phyloP scores from a whole-genome alignment of 768 basidiomycete genomes.

The Suillus luteus region DNA sequence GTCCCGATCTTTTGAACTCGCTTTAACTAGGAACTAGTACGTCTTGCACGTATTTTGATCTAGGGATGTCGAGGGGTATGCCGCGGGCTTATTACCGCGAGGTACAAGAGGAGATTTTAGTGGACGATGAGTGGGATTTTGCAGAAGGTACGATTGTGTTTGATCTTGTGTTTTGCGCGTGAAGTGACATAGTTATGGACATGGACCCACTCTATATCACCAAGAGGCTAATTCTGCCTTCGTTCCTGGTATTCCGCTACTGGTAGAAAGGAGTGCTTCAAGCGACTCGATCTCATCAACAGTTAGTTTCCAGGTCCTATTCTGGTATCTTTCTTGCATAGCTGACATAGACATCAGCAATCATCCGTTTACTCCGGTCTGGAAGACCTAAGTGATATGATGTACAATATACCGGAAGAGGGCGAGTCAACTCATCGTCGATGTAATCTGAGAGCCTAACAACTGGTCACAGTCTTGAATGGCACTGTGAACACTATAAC shows the following conservation, averaged over 20 bases:
- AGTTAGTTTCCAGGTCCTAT: slow-evolving; percentile 6
- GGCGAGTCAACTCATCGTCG: slow-evolving; percentile 3
- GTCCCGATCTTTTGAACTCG: background rate
- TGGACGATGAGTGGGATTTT: background rate
- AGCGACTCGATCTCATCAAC: slow-evolving; percentile 12
- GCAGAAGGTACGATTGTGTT: background rate
- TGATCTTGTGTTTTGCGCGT: background rate
- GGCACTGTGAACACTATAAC: background rate
- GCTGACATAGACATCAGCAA: slow-evolving; percentile 8
- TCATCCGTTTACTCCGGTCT: slow-evolving; percentile 17
- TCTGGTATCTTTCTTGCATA: background rate
- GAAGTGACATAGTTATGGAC: background rate
- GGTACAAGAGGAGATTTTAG: background rate
- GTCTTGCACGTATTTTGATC: background rate
- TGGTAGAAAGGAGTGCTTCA: slow-evolving; percentile 9
- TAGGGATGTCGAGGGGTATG: background rate
- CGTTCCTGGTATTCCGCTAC: background rate
- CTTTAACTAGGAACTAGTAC: background rate
- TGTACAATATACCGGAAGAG: slow-evolving; percentile 13
- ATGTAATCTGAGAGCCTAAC: background rate
- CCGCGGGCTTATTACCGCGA: slow-evolving; percentile 2
- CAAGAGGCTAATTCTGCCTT: background rate
- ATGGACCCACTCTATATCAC: background rate
- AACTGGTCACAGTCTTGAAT: background rate
- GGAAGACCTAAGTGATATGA: slow-evolving; percentile 16